phyloP scores from a whole-genome alignment of 1,284 basidiomycete species.

The Gomphus sp. region DNA sequence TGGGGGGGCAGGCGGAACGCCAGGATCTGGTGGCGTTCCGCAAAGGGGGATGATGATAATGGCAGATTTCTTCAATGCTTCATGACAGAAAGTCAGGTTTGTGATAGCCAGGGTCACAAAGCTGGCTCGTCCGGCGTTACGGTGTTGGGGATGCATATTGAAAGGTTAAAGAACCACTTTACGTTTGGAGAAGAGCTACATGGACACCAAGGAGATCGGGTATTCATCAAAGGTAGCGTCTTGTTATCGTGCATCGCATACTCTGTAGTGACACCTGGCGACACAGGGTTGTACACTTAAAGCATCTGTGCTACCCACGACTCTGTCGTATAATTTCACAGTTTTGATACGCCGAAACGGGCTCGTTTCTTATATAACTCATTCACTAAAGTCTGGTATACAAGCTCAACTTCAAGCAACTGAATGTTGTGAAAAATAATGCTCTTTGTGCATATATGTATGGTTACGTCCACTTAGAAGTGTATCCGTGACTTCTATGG shows the following conservation, averaged over 20 bases:
- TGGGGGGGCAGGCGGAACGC: slow-evolving; percentile 23
- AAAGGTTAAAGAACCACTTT: neutral
- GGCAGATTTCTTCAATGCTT: neutral
- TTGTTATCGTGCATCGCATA: neutral
- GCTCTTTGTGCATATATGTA: too few species aligned
- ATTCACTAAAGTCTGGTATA: neutral
- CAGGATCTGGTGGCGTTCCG: neutral
- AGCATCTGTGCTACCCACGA: neutral
- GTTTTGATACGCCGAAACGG: slow-evolving; percentile 42
- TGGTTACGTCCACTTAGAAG: too few species aligned
- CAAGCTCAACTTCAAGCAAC: neutral
- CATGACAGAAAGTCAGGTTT: neutral
- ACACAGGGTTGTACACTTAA: neutral
- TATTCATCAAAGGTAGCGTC: neutral
- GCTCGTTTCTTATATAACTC: slow-evolving; percentile 32
- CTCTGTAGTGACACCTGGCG: neutral
- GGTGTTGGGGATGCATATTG: neutral
- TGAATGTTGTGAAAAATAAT: too few species aligned
- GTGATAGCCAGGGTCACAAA: neutral
- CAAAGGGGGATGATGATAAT: neutral
- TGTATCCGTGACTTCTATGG: too few species aligned
- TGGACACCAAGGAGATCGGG: neutral
- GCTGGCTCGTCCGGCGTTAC: neutral
- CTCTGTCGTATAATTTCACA: neutral
- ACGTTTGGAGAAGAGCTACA: neutral